Conservation (phyloP, 2,329 filamentous ascomycete species). For the Claviceps monticola region DNA sequence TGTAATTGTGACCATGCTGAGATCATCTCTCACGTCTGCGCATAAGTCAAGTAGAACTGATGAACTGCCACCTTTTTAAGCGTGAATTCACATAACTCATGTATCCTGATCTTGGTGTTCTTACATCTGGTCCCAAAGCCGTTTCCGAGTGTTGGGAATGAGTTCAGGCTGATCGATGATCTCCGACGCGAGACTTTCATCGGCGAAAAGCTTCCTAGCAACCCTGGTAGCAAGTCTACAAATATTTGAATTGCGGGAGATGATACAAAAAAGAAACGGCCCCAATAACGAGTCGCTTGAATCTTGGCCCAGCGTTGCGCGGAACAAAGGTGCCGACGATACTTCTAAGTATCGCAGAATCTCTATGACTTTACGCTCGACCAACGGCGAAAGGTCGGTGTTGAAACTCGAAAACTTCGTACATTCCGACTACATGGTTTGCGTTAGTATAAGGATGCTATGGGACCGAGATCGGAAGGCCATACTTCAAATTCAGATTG, state of each 20-base stretch:
- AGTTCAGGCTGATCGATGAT: constrained; percentile 13
- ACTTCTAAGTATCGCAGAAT: constrained; percentile 40
- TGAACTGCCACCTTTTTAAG: constrained; percentile 12
- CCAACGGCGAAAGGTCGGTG: constrained; percentile 14
- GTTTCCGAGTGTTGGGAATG: constrained; percentile 17
- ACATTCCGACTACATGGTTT: constrained; percentile 1
- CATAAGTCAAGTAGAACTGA: constrained; percentile 32
- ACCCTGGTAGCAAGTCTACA: constrained; percentile 34
- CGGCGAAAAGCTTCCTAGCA: constrained; percentile 31
- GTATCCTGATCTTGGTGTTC: constrained; percentile 6
- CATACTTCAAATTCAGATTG: constrained; percentile 10
- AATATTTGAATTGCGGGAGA: constrained; percentile 36
- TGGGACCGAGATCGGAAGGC: background rate
- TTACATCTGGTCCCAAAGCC: constrained; percentile 41
- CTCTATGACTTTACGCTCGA: constrained; percentile 22
- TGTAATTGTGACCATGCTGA: constrained; percentile 28
- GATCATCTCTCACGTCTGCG: constrained; percentile 30
- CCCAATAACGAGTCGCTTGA: constrained; percentile 25
- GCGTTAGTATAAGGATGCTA: background rate
- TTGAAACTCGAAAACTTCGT: constrained; percentile 7
- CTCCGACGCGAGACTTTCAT: constrained; percentile 15
- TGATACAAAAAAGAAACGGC: constrained; percentile 38
- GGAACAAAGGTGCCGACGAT: constrained; percentile 25
- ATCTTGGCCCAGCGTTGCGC: constrained; percentile 15
- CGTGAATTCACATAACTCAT: background rate